These are phyloP conservation scores for Tricholoma furcatifolium DNA, from an alignment of 768 basidiomycete species.

Conservation along the genomic window DNA sequence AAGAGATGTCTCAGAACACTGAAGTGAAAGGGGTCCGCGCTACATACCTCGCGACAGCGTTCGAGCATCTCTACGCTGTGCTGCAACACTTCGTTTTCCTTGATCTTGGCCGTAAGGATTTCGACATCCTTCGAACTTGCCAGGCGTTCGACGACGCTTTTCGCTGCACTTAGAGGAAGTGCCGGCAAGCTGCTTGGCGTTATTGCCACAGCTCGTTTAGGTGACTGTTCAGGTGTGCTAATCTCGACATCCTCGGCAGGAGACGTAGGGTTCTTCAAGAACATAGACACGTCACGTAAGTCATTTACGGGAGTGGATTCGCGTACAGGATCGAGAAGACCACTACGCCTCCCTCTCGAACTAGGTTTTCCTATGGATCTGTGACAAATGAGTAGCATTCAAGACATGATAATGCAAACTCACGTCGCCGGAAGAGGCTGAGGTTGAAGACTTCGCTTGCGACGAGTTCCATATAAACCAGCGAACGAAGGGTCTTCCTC, in stretches of 20 bases:
- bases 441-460: constrained; percentile 44
- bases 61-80: constrained; percentile 35
- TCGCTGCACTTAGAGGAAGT: constrained; percentile 22
- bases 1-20: constrained; percentile 6
- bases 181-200: constrained; percentile 25
- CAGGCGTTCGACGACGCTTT: constrained; percentile 37
- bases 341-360: constrained; percentile 22
- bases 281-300: constrained; percentile 47
- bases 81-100: constrained; percentile 33
- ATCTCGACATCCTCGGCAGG: constrained; percentile 23
- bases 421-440: constrained; percentile 13
- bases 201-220: constrained; percentile 17
- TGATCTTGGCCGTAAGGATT: constrained; percentile 30
- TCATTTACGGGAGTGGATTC: constrained; percentile 54
- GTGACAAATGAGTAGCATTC: background rate
- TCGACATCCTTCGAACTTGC: constrained; percentile 27
- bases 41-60: constrained; percentile 36
- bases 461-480: constrained; percentile 47
- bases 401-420: background rate
- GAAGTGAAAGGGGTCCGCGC: background rate
- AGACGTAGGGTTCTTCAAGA: constrained; percentile 47
- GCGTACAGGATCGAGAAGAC: constrained; percentile 37
- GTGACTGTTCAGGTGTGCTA: constrained; percentile 23
- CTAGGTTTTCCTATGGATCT: constrained; percentile 12
- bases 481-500: constrained; percentile 58